A percentile compares a stretch with the other conserved stretches of the same genome.
phyloP scores from a whole-genome alignment of 805 yeast species.

The Grigorovia yakushimaensis region DNA sequence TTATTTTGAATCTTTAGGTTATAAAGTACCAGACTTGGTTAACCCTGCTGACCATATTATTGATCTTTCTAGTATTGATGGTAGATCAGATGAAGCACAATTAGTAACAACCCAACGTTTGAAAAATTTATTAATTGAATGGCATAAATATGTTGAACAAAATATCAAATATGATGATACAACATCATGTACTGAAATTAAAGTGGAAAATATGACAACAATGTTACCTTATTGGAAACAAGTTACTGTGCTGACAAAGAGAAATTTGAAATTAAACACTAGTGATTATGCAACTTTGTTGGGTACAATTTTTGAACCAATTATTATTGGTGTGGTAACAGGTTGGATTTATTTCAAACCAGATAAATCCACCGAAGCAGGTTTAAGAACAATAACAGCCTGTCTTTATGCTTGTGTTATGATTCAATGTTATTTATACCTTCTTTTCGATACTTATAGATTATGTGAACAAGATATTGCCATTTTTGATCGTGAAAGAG shows the following conservation, averaged over 20 bases:
- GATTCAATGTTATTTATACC: conserved; percentile 44
- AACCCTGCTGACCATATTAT: conserved; percentile 57
- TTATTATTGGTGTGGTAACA: conserved; percentile 46
- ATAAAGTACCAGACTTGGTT: conserved; percentile 34
- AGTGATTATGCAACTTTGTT: conserved; percentile 44
- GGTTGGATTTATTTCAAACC: conserved; percentile 77
- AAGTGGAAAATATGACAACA: conserved; percentile 18
- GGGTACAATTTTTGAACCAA: conserved; percentile 37
- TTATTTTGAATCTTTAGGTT: conserved; percentile 43
- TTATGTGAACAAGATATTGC: conserved; percentile 45
- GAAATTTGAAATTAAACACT: conserved; percentile 37
- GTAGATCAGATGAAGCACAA: conserved; percentile 32
- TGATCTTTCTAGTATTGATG: conserved; percentile 50
- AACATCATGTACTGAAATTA: conserved; percentile 13
- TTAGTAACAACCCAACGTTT: conserved; percentile 29
- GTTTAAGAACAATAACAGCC: conserved; percentile 51
- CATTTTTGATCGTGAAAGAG: conserved; percentile 56
- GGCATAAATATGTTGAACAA: conserved; percentile 26
- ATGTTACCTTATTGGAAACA: conserved; percentile 37
- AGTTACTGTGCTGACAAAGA: conserved; percentile 33
- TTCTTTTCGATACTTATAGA: conserved; percentile 50
- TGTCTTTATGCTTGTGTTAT: conserved; percentile 45
- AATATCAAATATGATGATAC: conserved; percentile 1
- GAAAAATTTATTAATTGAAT: conserved; percentile 26
- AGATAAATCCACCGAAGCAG: conserved; percentile 31